These are phyloP conservation scores for Dryadomyces sulphureus DNA, from an alignment of 2,329 filamentous ascomycete species.

Conservation along the genomic window DNA sequence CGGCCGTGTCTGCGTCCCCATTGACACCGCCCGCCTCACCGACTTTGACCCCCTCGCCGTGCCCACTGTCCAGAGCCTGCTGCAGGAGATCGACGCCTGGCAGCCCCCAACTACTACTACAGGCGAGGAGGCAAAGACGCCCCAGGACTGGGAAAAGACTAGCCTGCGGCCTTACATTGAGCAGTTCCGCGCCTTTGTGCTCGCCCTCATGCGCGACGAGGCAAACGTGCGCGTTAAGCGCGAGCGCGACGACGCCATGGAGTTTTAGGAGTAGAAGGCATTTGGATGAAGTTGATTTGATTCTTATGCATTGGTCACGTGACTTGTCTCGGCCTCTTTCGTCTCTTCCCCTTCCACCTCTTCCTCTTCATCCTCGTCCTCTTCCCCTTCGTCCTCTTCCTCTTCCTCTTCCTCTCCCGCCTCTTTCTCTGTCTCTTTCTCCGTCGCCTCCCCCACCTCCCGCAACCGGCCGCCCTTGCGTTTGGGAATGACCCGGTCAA, in stretches of 20 bases:
- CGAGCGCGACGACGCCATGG: conserved; percentile 39
- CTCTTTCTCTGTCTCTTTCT: neutral
- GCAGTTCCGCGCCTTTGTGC: conserved; percentile 71
- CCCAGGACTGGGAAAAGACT: conserved; percentile 94
- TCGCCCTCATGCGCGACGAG: conserved; percentile 63
- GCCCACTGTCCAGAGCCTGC: conserved; percentile 72
- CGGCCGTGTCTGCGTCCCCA: conserved; percentile 87
- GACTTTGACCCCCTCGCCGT: conserved; percentile 77
- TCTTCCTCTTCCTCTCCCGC: neutral
- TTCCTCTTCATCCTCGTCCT: too few relatives aligned
- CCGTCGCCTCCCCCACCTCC: conserved; percentile 6
- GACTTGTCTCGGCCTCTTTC: too few relatives aligned
- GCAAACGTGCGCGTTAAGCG: conserved; percentile 38
- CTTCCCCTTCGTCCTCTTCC: conserved; percentile 4
- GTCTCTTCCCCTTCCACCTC: neutral
- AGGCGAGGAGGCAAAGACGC: conserved; percentile 15
- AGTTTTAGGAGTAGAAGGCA: conserved; percentile 32
- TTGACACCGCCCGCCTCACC: conserved; percentile 59
- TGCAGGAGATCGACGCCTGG: conserved; percentile 80
- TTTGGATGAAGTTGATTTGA: neutral
- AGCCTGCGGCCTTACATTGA: conserved; percentile 87
- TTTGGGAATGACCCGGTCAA: conserved; percentile 76
- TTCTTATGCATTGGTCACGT: neutral
- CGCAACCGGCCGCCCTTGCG: conserved; percentile 69
- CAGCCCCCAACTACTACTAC: conserved; percentile 13